A percentile compares a stretch with the other conserved stretches of the same genome.
phyloP scores from a whole-genome alignment of 1,139 yeast genomes.

The Debaryomycetaceae sp. region DNA sequence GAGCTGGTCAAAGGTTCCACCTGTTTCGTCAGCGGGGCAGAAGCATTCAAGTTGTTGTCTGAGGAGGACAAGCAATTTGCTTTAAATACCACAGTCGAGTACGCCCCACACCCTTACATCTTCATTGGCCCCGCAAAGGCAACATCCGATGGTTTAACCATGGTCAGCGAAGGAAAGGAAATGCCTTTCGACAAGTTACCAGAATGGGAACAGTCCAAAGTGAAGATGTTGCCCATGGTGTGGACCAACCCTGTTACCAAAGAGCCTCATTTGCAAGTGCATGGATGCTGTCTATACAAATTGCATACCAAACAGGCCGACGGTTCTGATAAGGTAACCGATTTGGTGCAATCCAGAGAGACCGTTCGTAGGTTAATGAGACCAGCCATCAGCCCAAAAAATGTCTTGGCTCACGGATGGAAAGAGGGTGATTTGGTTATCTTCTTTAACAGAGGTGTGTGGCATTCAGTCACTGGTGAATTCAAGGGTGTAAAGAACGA shows the following conservation, averaged over 20 bases:
- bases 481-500: conserved; percentile 45
- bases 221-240: conserved; percentile 76
- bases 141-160: conserved; percentile 79
- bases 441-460: conserved; percentile 82
- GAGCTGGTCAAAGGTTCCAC: conserved; percentile 81
- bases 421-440: conserved; percentile 77
- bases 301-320: conserved; percentile 56
- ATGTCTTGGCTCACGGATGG: conserved; percentile 82
- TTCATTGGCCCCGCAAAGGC: conserved; percentile 78
- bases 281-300: conserved; percentile 77
- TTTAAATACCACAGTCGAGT: conserved; percentile 70
- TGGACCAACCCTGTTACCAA: conserved; percentile 93
- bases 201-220: conserved; percentile 72
- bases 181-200: conserved; percentile 64
- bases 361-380: conserved; percentile 71
- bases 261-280: conserved; percentile 77
- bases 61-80: conserved; percentile 72
- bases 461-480: conserved; percentile 90
- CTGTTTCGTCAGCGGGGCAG: conserved; percentile 78
- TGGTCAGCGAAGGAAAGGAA: conserved; percentile 79
- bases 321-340: conserved; percentile 46
- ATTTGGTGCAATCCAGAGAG: conserved; percentile 67
- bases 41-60: conserved; percentile 63
- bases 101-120: conserved; percentile 90
- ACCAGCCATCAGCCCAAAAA: conserved; percentile 74